These are phyloP conservation scores for Didymella exigua DNA, from an alignment of 2,329 filamentous ascomycete species.

Conservation along the genomic window DNA sequence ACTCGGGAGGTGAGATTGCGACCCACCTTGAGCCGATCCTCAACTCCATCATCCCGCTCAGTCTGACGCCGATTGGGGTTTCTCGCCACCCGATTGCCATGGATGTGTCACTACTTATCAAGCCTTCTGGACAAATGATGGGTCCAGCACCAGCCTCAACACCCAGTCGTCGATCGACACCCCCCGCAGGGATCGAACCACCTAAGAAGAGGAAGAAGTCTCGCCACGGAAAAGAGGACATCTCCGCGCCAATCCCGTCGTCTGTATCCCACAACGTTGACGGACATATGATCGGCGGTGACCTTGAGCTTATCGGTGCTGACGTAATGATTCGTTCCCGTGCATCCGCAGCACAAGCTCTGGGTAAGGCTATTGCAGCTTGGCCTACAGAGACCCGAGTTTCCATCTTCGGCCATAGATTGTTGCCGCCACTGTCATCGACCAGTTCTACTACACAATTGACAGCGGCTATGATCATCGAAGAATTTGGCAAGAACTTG, in stretches of 20 bases:
- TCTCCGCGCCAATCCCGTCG: conserved; percentile 59
- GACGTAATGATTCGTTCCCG: conserved; percentile 89
- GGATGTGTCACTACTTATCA: conserved; percentile 87
- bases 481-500: conserved; percentile 76
- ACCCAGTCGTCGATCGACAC: conserved; percentile 38
- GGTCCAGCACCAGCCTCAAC: conserved; percentile 54
- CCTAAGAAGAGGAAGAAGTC: conserved; percentile 81
- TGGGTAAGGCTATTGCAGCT: conserved; percentile 80
- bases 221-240: conserved; percentile 71
- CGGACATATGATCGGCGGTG: conserved; percentile 96
- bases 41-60: conserved; percentile 80
- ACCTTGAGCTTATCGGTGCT: conserved; percentile 89
- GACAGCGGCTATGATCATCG: conserved; percentile 79
- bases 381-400: conserved; percentile 68
- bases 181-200: conserved; percentile 51
- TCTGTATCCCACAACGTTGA: conserved; percentile 83
- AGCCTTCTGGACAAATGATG: conserved; percentile 88
- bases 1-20: conserved; percentile 69
- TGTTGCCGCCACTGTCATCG: conserved; percentile 72
- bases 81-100: conserved; percentile 89
- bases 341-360: conserved; percentile 82
- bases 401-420: conserved; percentile 67
- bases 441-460: conserved; percentile 85
- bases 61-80: conserved; percentile 89
- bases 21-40: conserved; percentile 77